Base-by-base conservation (phyloP, 1,284 basidiomycete species). In the Coniferiporia sulphurascens region DNA sequence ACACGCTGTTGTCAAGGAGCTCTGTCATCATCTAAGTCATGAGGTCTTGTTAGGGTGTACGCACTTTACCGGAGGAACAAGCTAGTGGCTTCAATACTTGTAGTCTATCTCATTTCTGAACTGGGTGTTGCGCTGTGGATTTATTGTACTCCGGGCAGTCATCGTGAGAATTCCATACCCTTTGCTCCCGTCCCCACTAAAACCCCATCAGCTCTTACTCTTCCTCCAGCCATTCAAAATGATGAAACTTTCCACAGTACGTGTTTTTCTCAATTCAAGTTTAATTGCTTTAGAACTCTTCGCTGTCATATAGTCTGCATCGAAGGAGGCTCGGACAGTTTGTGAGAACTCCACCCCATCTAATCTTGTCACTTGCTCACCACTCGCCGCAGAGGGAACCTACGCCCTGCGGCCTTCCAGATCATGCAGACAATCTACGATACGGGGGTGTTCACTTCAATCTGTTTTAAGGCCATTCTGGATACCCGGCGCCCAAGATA, bases 381-480 rank as follows among this genome's bases (percentile, higher is more conserved):
- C 12, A 22, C 49, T 51, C 27, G 49, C 15, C 27, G 3, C 27
- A 57, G 55, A 9, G 56, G 51, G 44, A 58, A 58, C 50, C 4
- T 58, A 48, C 19, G 51, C 21, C 27, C 51, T 34, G 56, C 51
- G 15, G 10, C 45, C 9, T 58, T 52, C 35, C 56, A 58, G 19
- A 27, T 53, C 41, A 58, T 58, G 56, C 50, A 58, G 50, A 53
- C 56, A 12, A 53, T 58, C 17, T 58, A 58, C 51, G 38, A 41
- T 41, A 41, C 38, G 12, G 9, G 38, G 12, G 38, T 41, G 3
- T 41, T 41, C 38, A 3, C 9, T 15, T 15, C 15, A 10, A 41
- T 41, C 1, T 10, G 9, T 15, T 41, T 12, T 15, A 41, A 41
- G 38, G 38, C 38, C 15, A 10, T 41, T 10, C 15, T 15, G 9